Evolutionary conservation across 2,329 filamentous ascomycete genomes (phyloP).

Genomic region (Beauveria sp.): DNA sequence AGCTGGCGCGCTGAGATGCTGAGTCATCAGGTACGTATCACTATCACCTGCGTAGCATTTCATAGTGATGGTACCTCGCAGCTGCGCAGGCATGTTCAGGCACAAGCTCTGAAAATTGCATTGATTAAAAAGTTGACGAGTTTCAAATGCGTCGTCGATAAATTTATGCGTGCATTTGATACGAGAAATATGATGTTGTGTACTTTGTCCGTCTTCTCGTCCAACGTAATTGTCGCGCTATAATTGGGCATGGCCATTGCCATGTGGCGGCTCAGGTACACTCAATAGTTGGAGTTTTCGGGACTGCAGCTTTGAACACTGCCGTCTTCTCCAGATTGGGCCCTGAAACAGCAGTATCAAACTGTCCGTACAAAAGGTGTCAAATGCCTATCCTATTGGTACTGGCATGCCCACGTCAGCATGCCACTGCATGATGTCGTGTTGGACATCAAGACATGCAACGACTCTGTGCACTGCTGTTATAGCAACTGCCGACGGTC

Average conservation of each 20-base stretch:
- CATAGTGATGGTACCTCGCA: background rate
- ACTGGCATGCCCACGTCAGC: background rate
- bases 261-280: background rate
- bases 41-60: background rate
- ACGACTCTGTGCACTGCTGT: background rate
- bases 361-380: background rate
- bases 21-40: conserved; percentile 8
- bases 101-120: background rate
- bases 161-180: background rate
- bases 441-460: background rate
- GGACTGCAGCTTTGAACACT: background rate
- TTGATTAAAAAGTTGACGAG: background rate
- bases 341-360: background rate
- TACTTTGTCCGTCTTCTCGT: no score
- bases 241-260: background rate
- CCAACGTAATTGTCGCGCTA: no score
- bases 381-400: background rate
- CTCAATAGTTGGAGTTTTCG: no score
- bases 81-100: background rate
- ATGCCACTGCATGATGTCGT: background rate
- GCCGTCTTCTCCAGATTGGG: background rate
- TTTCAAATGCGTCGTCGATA: background rate
- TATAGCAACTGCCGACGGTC: background rate
- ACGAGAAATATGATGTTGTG: no score
- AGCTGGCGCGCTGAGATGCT: background rate